Evolutionary conservation across 345 rosid genomes (phyloP), one percentile per base, ranked within the genome.

Genomic region (Salix suchowensis): DNA sequence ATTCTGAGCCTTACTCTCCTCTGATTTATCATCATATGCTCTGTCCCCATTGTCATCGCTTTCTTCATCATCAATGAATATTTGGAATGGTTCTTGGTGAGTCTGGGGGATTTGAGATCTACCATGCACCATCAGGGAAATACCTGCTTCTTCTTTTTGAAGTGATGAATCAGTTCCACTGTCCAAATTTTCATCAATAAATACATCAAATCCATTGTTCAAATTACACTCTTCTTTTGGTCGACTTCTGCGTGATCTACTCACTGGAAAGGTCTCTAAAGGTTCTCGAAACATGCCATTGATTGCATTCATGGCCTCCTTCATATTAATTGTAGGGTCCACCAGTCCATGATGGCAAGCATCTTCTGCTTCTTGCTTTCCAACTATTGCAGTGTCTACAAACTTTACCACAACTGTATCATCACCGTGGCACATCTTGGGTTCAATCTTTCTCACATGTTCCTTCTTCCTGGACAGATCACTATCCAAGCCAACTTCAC

Each of bases 241-340:
- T 65, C 76, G 86, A 28, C 76, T 84, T 76, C 81, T 80, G 10
- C 70, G 82, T 73, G 87, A 82, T 73, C 82, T 86, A 60, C 87
- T 76, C 32, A 78, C 54, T 71, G 92, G 86, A 82, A 84, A 88
- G 71, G 82, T 75, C 79, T 90, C 98, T 44, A 93, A 73, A 71
- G 98, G 99, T 86, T 95, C 92, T 68, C 85, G 76, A 83, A 93
- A 93, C 99, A 93, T 90, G 89, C 82, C 82, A 74, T 91, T 90
- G 80, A 93, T 91, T 73, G 85, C 90, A 83, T 91, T 86, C 88
- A 91, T 87, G 73, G 97, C 97, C 84, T 94, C 98, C 82, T 92
- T 90, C 90, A 86, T 85, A 84, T 89, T 91, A 80, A 95, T 78
- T 4, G 96, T 95, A 42, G 97, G 98, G 68, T 93, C 99, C 78